Base-by-base conservation (phyloP, 371 early-diverging fungal genomes). In the Mortierella sp. region DNA sequence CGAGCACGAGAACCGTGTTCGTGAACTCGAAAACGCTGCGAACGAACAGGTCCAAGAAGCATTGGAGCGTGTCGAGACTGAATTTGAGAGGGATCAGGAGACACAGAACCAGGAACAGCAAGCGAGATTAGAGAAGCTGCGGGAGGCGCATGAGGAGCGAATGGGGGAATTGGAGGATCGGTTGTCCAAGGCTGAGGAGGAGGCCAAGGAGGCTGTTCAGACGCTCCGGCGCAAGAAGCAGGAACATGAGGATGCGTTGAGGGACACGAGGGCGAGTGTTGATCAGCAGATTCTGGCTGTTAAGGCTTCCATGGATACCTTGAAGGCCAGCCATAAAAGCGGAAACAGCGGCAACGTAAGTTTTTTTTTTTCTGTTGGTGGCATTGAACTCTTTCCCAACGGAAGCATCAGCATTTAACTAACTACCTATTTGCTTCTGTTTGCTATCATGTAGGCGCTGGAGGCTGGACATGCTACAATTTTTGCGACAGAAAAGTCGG, bases 1-100 rank as follows among this genome's bases (percentile, higher is more conserved):
- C 14, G 72, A 73, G 34, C 86, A 85, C 37, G 86, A 85, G 73
- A 51, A 81, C 50, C 78, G 79, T 0, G 86, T 85, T 37, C 78
- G 59, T 1, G 86, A 85, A 46, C 77, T 85, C 21, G 86, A 85
- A 72, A 76, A 78, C 28, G 77, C 64, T 24, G 86, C 86, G 14
- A 86, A 86, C 26, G 82, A 82, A 14, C 86, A 79, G 9, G 82
- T 81, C 11, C 71, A 76, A 6, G 74, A 77, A 8, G 79, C 82
- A 51, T 53, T 81, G n/a, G 86, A 86, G 5, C 28, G 77, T 16
- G 82, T 86, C 9, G 86, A 86, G 55, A 72, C 40, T 26, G 82
- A 76, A 28, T 86, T 86, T 74, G 86, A 86, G 28, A 50, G 43
- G 6, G 80, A 86, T 64, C 82, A 72, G 1, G 81, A 85, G 44